phyloP scores from a whole-genome alignment of 257 asterid genomes.

The Solanum medicagineum region DNA sequence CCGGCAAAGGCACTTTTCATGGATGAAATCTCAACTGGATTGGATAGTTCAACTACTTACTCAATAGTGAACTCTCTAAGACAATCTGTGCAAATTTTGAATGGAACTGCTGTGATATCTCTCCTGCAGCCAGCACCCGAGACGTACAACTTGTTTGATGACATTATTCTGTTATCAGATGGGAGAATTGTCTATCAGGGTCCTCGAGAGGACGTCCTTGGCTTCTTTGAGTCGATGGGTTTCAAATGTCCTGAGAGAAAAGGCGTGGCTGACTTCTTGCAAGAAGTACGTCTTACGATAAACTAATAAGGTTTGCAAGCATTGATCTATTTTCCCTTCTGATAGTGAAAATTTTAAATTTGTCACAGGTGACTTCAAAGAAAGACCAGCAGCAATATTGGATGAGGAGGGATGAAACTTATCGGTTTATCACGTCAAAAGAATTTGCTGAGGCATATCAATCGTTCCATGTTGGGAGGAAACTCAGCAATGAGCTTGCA shows the following conservation, averaged over 20 bases:
- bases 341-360: neutral
- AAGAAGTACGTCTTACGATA: constrained; percentile 22
- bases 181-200: constrained; percentile 40
- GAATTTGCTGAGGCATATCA: constrained; percentile 27
- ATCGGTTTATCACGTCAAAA: constrained; percentile 18
- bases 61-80: constrained; percentile 28
- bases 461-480: constrained; percentile 17
- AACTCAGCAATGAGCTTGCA: constrained; percentile 10
- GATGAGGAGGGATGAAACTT: constrained; percentile 15
- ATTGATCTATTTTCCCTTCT: neutral
- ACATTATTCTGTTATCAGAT: constrained; percentile 28
- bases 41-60: constrained; percentile 46
- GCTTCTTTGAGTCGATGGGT: constrained; percentile 31
- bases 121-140: constrained; percentile 53
- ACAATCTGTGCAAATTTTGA: constrained; percentile 32
- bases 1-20: constrained; percentile 41
- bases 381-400: constrained; percentile 43
- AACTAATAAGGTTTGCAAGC: neutral
- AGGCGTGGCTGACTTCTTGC: constrained; percentile 50
- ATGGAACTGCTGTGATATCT: constrained; percentile 36
- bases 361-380: constrained; percentile 34
- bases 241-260: constrained; percentile 44
- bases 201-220: constrained; percentile 32
- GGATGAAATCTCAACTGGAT: constrained; percentile 53
- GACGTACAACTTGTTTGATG: constrained; percentile 37